phyloP scores from a whole-genome alignment of 768 basidiomycete species.

The Tricholomella constricta region DNA sequence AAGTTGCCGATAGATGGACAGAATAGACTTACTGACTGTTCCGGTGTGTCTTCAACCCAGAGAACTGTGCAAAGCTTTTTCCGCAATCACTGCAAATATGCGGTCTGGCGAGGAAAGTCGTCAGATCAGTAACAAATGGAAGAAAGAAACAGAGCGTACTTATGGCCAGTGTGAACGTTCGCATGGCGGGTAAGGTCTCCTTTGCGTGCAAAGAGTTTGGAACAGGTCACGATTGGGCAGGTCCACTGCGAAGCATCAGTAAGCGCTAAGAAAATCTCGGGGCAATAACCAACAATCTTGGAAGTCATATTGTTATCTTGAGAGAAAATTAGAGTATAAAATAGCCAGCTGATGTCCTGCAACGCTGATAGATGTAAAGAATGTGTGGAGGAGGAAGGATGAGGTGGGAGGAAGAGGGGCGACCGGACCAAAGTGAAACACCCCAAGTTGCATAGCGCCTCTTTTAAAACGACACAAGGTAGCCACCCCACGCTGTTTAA shows the following conservation, averaged over 20 bases:
- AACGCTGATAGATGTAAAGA: slow-evolving; percentile 22
- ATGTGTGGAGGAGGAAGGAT: slow-evolving; percentile 18
- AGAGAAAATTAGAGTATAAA: slow-evolving; percentile 8
- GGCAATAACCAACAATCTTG: slow-evolving; percentile 7
- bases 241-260: slow-evolving; percentile 28
- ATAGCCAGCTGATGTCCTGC: slow-evolving; percentile 29
- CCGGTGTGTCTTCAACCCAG: slow-evolving; percentile 61
- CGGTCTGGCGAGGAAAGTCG: slow-evolving; percentile 38
- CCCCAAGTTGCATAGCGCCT: slow-evolving; percentile 5
- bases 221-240: slow-evolving; percentile 49
- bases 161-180: slow-evolving; percentile 48
- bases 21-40: slow-evolving; percentile 62
- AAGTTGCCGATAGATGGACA: neutral
- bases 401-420: slow-evolving; percentile 16
- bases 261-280: neutral
- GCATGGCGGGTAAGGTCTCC: slow-evolving; percentile 64
- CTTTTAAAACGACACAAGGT: slow-evolving; percentile 13
- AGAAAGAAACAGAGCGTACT: slow-evolving; percentile 37
- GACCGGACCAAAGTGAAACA: slow-evolving; percentile 15
- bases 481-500: slow-evolving; percentile 7
- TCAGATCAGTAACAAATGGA: neutral
- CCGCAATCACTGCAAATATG: slow-evolving; percentile 52
- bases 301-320: slow-evolving; percentile 12
- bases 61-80: slow-evolving; percentile 59
- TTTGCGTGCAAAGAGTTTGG: slow-evolving; percentile 53